Percentiles rank a stretch among this genome's conserved stretches.
Conservation (phyloP, 768 basidiomycete genomes). For the Tricholoma terreum region DNA sequence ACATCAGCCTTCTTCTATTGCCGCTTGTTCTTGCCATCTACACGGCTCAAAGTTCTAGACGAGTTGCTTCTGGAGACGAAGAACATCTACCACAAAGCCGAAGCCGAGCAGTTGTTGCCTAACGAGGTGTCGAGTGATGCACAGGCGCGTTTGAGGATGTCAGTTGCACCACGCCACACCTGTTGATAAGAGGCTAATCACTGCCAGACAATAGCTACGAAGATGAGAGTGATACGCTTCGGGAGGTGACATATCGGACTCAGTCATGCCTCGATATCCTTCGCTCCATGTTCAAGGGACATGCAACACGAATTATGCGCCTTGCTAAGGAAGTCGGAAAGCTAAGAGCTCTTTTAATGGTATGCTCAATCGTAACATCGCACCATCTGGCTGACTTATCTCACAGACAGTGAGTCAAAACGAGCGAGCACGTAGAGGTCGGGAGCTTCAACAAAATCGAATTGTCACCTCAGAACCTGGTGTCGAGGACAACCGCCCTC, state of each 20-base stretch:
- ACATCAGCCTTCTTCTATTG: not conserved
- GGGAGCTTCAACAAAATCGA: no score
- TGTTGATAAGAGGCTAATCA: not conserved
- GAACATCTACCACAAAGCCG: not conserved
- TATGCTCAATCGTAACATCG: no score
- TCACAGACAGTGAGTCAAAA: no score
- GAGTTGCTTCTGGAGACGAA: conserved; percentile 4
- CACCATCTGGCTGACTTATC: no score
- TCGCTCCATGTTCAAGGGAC: not conserved
- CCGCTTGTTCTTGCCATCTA: not conserved
- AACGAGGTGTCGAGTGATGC: not conserved
- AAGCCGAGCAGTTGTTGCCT: not conserved
- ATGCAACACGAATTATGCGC: not conserved
- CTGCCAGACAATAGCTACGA: not conserved
- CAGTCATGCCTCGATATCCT: not conserved
- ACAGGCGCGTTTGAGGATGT: not conserved
- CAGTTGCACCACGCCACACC: not conserved
- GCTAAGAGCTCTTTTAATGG: not conserved
- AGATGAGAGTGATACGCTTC: not conserved
- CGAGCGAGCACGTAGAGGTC: no score
- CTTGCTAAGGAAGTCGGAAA: not conserved
- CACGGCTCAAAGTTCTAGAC: conserved; percentile 2
- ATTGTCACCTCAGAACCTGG: no score
- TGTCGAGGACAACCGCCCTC: no score
- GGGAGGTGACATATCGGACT: not conserved